Conservation (phyloP, 2,329 filamentous ascomycete genomes). For the Colletotrichum endophyticum region DNA sequence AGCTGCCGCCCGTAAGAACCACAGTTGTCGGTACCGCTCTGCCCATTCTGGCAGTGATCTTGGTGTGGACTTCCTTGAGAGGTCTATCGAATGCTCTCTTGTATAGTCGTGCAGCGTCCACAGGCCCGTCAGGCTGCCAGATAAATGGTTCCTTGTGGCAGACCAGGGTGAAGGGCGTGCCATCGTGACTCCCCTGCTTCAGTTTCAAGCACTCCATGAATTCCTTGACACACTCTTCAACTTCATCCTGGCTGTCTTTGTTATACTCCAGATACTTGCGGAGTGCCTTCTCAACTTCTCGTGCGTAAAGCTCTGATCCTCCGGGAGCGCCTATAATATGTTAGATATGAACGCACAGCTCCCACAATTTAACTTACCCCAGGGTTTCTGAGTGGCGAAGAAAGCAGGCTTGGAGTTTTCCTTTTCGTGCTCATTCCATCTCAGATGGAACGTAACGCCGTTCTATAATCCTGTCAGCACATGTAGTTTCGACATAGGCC, state of each 20-base stretch:
- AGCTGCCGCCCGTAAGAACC: neutral
- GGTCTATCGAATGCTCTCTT: neutral
- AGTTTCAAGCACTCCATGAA: neutral
- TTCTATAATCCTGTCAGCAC: neutral
- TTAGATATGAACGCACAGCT: neutral
- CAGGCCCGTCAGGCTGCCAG: neutral
- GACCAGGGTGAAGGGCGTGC: neutral
- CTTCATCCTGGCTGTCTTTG: neutral
- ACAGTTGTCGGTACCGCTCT: neutral
- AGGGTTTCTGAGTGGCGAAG: neutral
- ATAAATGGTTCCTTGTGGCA: accelerated
- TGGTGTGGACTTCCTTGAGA: neutral
- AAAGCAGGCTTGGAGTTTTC: neutral
- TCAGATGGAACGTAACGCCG: neutral
- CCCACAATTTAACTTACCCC: neutral
- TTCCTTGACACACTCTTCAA: neutral
- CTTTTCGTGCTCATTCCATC: neutral
- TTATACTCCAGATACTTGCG: accelerated
- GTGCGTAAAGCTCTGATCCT: neutral
- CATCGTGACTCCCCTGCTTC: neutral
- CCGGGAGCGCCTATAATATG: neutral
- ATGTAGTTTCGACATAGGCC: accelerated
- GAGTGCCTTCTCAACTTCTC: neutral
- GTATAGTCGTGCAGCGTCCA: neutral
- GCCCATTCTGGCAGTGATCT: neutral